A percentile compares a stretch with the other conserved stretches of the same genome.
Conservation (phyloP, 352 stramenopile genomes). For the Globisporangium spiculum region DNA sequence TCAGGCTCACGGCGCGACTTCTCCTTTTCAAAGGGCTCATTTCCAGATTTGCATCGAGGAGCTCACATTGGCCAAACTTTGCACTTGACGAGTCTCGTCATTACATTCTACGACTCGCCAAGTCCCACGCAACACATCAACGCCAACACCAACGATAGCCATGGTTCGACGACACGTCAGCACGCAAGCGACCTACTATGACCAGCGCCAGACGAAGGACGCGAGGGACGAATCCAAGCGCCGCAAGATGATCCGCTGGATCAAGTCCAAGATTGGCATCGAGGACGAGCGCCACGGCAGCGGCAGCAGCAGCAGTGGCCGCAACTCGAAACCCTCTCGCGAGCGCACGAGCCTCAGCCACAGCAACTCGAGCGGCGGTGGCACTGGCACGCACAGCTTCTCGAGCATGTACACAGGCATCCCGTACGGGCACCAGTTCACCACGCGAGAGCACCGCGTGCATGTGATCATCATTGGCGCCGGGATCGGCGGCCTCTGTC, state of each 20-base stretch:
- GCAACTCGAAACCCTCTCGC: neutral
- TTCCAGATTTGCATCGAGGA: conserved; percentile 5
- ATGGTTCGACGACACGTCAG: conserved; percentile 16
- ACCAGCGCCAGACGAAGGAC: conserved; percentile 36
- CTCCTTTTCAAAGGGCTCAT: conserved; percentile 1
- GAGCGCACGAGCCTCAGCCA: conserved; percentile 6
- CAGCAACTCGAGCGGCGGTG: conserved; percentile 3
- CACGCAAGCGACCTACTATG: conserved; percentile 25
- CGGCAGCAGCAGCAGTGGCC: conserved; percentile 22
- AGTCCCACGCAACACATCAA: neutral
- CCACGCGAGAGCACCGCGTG: conserved; percentile 15
- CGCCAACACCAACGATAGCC: neutral
- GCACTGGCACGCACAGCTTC: neutral
- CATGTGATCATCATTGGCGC: conserved; percentile 50
- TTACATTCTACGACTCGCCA: neutral
- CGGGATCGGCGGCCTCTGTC: conserved; percentile 56
- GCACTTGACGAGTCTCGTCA: neutral
- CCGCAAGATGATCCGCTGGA: conserved; percentile 58
- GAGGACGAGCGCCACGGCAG: conserved; percentile 21
- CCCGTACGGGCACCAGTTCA: conserved; percentile 12
- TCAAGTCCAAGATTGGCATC: conserved; percentile 49
- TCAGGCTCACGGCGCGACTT: neutral
- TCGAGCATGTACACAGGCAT: conserved; percentile 1
- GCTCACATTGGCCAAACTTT: neutral
- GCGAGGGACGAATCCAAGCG: conserved; percentile 48